Evolutionary conservation across 2,329 filamentous ascomycete genomes (phyloP).

Genomic region (Dendrostoma leiphaemia): DNA sequence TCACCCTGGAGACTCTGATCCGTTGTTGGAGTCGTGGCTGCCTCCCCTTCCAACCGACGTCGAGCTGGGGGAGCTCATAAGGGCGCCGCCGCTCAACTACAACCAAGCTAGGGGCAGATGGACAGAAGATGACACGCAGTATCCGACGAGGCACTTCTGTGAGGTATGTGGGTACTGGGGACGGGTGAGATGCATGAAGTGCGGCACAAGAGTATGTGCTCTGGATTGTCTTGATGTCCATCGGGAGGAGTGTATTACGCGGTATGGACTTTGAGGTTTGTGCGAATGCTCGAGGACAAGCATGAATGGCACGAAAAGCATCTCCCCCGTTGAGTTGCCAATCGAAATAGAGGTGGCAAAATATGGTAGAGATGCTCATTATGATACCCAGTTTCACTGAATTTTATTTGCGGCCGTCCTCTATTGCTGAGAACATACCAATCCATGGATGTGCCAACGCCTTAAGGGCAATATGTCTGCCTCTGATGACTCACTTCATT

Average conservation of each 20-base stretch:
- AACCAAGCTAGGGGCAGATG: slow-evolving; percentile 56
- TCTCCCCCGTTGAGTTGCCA: neutral
- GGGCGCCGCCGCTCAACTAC: slow-evolving; percentile 65
- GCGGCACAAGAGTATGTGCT: slow-evolving; percentile 75
- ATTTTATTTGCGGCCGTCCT: no score
- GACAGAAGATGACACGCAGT: slow-evolving; percentile 32
- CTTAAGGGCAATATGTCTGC: no score
- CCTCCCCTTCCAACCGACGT: slow-evolving; percentile 57
- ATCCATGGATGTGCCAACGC: no score
- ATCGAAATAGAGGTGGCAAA: neutral
- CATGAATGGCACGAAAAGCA: neutral
- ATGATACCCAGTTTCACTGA: slow-evolving; percentile 7
- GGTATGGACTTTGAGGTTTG: slow-evolving; percentile 49
- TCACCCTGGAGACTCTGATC: slow-evolving; percentile 52
- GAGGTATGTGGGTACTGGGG: slow-evolving; percentile 84
- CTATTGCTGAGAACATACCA: no score
- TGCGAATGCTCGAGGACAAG: neutral
- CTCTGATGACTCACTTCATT: no score
- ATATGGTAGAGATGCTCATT: neutral
- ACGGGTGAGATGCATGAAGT: slow-evolving; percentile 71
- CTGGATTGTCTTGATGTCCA: slow-evolving; percentile 72
- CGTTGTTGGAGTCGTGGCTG: slow-evolving; percentile 56
- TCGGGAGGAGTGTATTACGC: slow-evolving; percentile 67
- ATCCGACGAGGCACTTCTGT: slow-evolving; percentile 55
- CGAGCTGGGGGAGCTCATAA: slow-evolving; percentile 63